Percentiles rank a stretch among this genome's conserved stretches.
These are phyloP conservation scores for Lippia alba DNA, from an alignment of 305 asterid genomes.

Conservation along the genomic window DNA sequence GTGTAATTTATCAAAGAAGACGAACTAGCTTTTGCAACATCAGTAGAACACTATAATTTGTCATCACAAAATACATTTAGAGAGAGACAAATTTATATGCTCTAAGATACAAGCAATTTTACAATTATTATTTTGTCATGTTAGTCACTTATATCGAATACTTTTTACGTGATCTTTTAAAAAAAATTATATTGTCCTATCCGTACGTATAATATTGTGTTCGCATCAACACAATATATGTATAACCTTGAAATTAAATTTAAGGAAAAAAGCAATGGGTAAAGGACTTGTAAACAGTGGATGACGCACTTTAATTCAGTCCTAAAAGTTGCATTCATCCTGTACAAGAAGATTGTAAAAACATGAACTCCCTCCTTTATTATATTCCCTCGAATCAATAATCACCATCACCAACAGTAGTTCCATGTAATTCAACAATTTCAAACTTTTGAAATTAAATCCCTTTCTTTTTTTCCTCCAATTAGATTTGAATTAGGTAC, in stretches of 20 bases:
- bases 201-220: too few relatives aligned
- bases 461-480: background rate
- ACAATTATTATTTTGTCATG: too few relatives aligned
- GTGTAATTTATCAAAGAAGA: too few relatives aligned
- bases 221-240: too few relatives aligned
- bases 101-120: too few relatives aligned
- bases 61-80: background rate
- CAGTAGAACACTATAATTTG: too few relatives aligned
- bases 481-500: background rate
- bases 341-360: slow-evolving; percentile 40
- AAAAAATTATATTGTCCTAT: too few relatives aligned
- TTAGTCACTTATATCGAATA: too few relatives aligned
- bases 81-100: background rate
- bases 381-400: slow-evolving; percentile 47
- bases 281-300: slow-evolving; percentile 30
- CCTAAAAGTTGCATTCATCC: slow-evolving; percentile 31
- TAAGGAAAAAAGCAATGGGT: slow-evolving; percentile 9
- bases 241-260: too few relatives aligned
- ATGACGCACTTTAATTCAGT: slow-evolving; percentile 26
- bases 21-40: too few relatives aligned
- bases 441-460: slow-evolving; percentile 33
- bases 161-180: too few relatives aligned
- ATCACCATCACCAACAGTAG: slow-evolving; percentile 37
- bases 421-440: slow-evolving; percentile 31
- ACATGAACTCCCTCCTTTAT: slow-evolving; percentile 43